Conservation (phyloP, 2,329 filamentous ascomycete species). For the Exophiala alcalophila region DNA sequence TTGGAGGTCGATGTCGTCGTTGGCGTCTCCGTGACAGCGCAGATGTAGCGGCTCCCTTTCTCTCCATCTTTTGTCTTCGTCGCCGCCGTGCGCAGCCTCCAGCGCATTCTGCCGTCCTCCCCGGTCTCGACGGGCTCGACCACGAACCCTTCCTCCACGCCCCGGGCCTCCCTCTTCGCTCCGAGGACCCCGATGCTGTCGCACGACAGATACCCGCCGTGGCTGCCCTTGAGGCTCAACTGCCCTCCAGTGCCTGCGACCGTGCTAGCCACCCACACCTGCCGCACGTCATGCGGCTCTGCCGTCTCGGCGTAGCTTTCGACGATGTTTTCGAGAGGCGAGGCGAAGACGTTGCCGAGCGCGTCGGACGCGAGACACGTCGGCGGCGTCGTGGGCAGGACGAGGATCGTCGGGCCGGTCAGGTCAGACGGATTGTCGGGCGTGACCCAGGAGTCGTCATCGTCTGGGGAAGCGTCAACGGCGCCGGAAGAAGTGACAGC, state of each 20-base stretch:
- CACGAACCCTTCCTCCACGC: slow-evolving; percentile 34
- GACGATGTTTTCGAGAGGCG: slow-evolving; percentile 80
- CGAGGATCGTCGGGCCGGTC: slow-evolving; percentile 75
- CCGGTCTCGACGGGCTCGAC: slow-evolving; percentile 14
- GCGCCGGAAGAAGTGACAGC: slow-evolving; percentile 18
- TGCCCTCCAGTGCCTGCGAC: slow-evolving; percentile 70
- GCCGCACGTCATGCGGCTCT: slow-evolving; percentile 91
- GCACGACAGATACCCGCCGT: slow-evolving; percentile 63
- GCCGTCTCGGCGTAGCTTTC: slow-evolving; percentile 78
- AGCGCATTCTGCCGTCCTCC: slow-evolving; percentile 12
- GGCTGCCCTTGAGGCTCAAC: slow-evolving; percentile 83
- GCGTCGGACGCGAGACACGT: slow-evolving; percentile 81
- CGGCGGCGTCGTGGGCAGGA: slow-evolving; percentile 70
- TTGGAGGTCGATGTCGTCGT: slow-evolving; percentile 8
- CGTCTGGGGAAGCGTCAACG: slow-evolving; percentile 41
- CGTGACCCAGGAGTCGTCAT: slow-evolving; percentile 88
- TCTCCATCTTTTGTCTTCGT: slow-evolving; percentile 17
- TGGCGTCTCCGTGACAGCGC: slow-evolving; percentile 11
- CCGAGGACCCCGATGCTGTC: slow-evolving; percentile 29
- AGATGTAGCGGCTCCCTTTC: slow-evolving; percentile 19
- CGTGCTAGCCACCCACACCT: slow-evolving; percentile 88
- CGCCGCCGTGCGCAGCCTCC: slow-evolving; percentile 19
- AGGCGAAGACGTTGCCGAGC: slow-evolving; percentile 79
- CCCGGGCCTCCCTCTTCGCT: slow-evolving; percentile 28
- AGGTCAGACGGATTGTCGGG: slow-evolving; percentile 74